Evolutionary conservation across 768 basidiomycete genomes (phyloP).

Genomic region (Pleurotus ostreatus): DNA sequence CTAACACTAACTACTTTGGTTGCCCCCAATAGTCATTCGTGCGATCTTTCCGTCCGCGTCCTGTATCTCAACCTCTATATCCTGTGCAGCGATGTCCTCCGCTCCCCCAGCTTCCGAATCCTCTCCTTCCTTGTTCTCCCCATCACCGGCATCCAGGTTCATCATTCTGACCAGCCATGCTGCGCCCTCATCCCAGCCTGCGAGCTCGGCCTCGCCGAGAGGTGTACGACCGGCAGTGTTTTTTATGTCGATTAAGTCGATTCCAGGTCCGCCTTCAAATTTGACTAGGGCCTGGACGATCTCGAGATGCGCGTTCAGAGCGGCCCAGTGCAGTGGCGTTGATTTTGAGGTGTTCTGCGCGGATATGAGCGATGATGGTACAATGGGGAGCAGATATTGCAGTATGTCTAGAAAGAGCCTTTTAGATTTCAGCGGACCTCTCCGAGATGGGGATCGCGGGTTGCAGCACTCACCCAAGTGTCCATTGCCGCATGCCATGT

Average conservation of each 20-base stretch:
- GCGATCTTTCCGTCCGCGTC: conserved; percentile 70
- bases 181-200: conserved; percentile 81
- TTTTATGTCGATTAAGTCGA: conserved; percentile 70
- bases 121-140: conserved; percentile 27
- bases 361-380: conserved; percentile 51
- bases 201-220: conserved; percentile 77
- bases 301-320: conserved; percentile 73
- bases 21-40: conserved; percentile 47
- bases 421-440: conserved; percentile 35
- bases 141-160: conserved; percentile 53
- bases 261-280: conserved; percentile 53
- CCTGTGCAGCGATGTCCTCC: conserved; percentile 21
- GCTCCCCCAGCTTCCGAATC: conserved; percentile 33
- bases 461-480: conserved; percentile 59
- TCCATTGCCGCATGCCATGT: conserved; percentile 89
- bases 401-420: conserved; percentile 64
- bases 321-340: conserved; percentile 90
- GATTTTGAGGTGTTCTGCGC: conserved; percentile 69
- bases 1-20: not conserved
- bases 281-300: conserved; percentile 57
- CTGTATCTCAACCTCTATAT: conserved; percentile 66
- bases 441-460: not conserved
- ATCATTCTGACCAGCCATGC: conserved; percentile 81
- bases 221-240: conserved; percentile 71
- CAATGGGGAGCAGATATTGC: conserved; percentile 63